A percentile compares a stretch with the other conserved stretches of the same genome.
phyloP scores from a whole-genome alignment of 176 grass and related monocot genomes.

The Carex scoparia region DNA sequence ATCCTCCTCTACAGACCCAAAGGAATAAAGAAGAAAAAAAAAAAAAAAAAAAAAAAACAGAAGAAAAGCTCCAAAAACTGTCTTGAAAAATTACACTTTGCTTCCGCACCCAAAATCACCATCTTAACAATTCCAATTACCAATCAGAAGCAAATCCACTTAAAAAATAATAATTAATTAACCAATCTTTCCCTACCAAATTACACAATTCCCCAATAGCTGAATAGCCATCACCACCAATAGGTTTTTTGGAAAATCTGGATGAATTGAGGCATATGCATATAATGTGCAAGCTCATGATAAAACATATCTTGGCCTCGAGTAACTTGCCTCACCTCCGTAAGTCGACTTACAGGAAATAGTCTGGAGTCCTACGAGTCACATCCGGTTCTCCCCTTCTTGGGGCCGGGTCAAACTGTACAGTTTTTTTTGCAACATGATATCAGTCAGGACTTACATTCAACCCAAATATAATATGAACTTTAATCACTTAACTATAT shows the following conservation, averaged over 20 bases:
- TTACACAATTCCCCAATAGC: constrained; percentile 17
- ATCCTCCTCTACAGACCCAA: constrained; percentile 21
- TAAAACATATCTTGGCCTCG: neutral
- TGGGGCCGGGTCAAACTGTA: constrained; percentile 80
- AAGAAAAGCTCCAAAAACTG: constrained; percentile 4
- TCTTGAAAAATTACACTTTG: constrained; percentile 28
- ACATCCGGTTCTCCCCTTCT: constrained; percentile 90
- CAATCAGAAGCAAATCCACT: constrained; percentile 26
- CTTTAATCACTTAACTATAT: too few species aligned
- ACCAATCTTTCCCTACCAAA: constrained; percentile 29
- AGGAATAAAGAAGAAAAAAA: neutral
- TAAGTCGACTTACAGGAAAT: constrained; percentile 68
- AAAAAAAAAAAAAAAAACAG: neutral
- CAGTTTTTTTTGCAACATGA: neutral
- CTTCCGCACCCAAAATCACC: constrained; percentile 13
- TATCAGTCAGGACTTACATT: neutral
- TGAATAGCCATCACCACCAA: neutral
- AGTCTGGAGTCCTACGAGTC: constrained; percentile 90
- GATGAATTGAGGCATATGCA: neutral
- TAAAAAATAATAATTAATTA: constrained; percentile 29
- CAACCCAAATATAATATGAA: neutral
- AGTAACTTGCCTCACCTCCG: constrained; percentile 13
- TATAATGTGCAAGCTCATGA: constrained; percentile 17
- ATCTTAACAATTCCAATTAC: constrained; percentile 14
- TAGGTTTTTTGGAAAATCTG: constrained; percentile 10